Base-by-base conservation (phyloP, 2,329 filamentous ascomycete species). In the Aspergillus sp. region DNA sequence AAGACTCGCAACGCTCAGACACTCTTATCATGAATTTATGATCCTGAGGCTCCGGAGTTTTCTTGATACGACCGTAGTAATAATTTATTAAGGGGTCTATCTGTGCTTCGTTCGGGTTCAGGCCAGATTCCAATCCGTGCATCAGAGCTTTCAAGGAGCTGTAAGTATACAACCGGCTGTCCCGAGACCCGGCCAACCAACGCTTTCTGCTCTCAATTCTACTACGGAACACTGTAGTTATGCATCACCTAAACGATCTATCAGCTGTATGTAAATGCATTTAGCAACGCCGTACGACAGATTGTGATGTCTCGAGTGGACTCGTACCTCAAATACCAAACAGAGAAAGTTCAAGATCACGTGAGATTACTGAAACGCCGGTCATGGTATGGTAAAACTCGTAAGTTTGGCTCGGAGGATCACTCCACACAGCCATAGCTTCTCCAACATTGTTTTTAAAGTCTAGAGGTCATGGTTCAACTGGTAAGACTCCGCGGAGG, bases 371-470 rank as follows among this genome's bases (percentile, higher is more conserved):
- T 48, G 52, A 54, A 54, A 54, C 52, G 15, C 41, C 41, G 11
- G 52, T 54, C 35, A 47, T 31, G 14, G 52, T 54, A 48, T 40
- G 52, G 51, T 46, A 53, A 46, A 37, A 21, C 24, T 43, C 40
- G 50, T 23, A 31, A 27, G 31, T 24, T 37, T n/a, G 15, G 35
- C 15, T 37, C 35, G 24, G 14, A 9, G 27, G 4, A 31, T 31
- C 27, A 31, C 45, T 48, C 51, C 51, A 53, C 51, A 53, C 41
- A 31, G 21, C 48, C 24, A 17, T 33, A 48, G 45, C 49, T 51
- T 51, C 48, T 43, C 21, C 49, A 43, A 11, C 19, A 27, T 8
- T 45, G 24, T 46, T 46, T 9, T 27, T 1, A 17, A 15, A 21
- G 44, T 46, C 44, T 31, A n/a, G 7, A 14, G 44, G 35, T 37